These are phyloP conservation scores for Calonectria pteridis DNA, from an alignment of 2,329 filamentous ascomycete species.

Conservation along the genomic window DNA sequence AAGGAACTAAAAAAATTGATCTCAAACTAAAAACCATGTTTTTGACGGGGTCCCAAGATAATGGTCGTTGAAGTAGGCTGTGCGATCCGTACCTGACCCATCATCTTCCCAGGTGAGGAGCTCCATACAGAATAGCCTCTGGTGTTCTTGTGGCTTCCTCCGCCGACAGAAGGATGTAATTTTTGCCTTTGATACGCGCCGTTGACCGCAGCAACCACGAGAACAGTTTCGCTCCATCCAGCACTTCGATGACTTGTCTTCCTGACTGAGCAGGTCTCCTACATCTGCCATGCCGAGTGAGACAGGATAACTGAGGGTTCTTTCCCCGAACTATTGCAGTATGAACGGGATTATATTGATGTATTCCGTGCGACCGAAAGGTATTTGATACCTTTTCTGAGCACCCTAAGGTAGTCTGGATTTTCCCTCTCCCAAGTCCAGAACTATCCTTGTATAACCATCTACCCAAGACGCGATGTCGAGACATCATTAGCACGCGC, in stretches of 20 bases:
- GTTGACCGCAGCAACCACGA: neutral
- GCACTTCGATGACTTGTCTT: neutral
- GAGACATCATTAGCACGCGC: neutral
- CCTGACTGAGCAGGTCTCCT: neutral
- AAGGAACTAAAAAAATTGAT: too few relatives aligned
- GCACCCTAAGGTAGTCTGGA: too few relatives aligned
- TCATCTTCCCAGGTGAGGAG: constrained; percentile 2
- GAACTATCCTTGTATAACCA: too few relatives aligned
- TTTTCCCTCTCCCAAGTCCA: too few relatives aligned
- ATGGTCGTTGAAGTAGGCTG: neutral
- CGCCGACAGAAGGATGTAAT: neutral
- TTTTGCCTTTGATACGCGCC: neutral
- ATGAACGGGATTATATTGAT: neutral
- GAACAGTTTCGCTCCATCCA: neutral
- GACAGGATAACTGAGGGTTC: neutral
- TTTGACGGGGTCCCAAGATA: neutral
- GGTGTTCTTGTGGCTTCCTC: neutral
- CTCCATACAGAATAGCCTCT: neutral
- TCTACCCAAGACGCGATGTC: neutral
- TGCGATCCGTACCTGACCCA: neutral
- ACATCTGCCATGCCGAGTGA: neutral
- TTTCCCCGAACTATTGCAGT: neutral
- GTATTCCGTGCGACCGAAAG: neutral
- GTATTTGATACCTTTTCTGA: too few relatives aligned
- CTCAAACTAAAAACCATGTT: neutral